Percentiles rank a stretch among this genome's conserved stretches.
Evolutionary conservation across 2,329 filamentous ascomycete species (phyloP).

Genomic region (Pseudopyricularia cyperi): DNA sequence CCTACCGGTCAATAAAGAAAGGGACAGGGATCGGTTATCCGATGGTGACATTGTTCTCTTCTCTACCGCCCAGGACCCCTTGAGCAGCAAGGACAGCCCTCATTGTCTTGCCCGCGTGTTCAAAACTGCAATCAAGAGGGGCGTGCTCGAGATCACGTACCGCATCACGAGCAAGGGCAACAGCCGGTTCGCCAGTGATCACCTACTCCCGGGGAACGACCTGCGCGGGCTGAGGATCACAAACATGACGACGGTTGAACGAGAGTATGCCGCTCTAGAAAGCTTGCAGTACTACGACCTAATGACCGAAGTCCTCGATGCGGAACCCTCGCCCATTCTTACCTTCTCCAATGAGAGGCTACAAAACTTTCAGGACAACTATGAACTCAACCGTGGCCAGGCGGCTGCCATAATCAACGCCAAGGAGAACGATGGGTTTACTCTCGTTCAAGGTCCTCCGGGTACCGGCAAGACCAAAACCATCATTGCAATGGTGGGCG

Average conservation of each 20-base stretch:
- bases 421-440: slow-evolving; percentile 92
- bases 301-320: slow-evolving; percentile 75
- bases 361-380: slow-evolving; percentile 56
- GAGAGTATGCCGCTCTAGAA: slow-evolving; percentile 85
- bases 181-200: slow-evolving; percentile 35
- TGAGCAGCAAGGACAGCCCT: slow-evolving; percentile 49
- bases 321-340: slow-evolving; percentile 79
- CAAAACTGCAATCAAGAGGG: slow-evolving; percentile 68
- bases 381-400: slow-evolving; percentile 77
- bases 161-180: slow-evolving; percentile 59
- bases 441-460: slow-evolving; percentile 87
- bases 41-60: slow-evolving; percentile 86
- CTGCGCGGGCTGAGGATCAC: slow-evolving; percentile 73
- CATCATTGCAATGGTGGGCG: slow-evolving; percentile 90
- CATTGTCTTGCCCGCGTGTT: slow-evolving; percentile 82
- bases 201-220: slow-evolving; percentile 54
- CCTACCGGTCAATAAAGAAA: slow-evolving; percentile 53
- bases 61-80: slow-evolving; percentile 59
- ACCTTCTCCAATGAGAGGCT: slow-evolving; percentile 66
- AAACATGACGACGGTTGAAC: slow-evolving; percentile 86
- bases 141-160: slow-evolving; percentile 72
- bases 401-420: slow-evolving; percentile 86
- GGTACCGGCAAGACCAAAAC: slow-evolving; percentile 98
- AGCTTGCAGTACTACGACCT: slow-evolving; percentile 92
- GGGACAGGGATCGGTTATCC: slow-evolving; percentile 27